Conservation (phyloP, 2,329 filamentous ascomycete species). For the Pyricularia pennisetigena region DNA sequence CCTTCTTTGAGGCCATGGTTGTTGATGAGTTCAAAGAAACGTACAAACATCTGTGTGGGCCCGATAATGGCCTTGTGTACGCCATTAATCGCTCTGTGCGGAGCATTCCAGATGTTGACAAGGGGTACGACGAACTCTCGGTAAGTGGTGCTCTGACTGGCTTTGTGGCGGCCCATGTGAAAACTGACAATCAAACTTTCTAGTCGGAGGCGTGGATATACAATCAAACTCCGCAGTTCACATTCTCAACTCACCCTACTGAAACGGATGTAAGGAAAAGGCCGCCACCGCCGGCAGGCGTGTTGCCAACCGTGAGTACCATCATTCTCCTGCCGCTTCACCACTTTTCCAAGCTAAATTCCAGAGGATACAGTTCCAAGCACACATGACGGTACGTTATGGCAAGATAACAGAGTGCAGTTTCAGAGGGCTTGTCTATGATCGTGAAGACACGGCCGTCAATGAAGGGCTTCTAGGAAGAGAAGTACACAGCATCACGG, state of each 20-base stretch:
- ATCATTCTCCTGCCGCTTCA: not conserved
- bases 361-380: constrained; percentile 16
- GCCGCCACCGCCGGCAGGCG: constrained; percentile 34
- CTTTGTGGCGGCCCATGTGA: not conserved
- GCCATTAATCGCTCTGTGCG: not conserved
- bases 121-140: constrained; percentile 53
- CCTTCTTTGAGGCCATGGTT: constrained; percentile 36
- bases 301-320: constrained; percentile 33
- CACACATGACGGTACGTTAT: constrained; percentile 27
- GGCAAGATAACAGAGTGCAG: constrained; percentile 22
- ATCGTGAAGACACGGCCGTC: constrained; percentile 6
- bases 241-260: constrained; percentile 52
- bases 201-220: constrained; percentile 68
- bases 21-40: constrained; percentile 17
- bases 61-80: not conserved
- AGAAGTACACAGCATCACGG: constrained; percentile 15
- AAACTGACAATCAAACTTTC: not conserved
- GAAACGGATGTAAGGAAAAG: constrained; percentile 48
- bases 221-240: constrained; percentile 77
- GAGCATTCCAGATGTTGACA: constrained; percentile 40
- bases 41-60: not conserved
- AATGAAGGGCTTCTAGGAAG: constrained; percentile 13
- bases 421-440: constrained; percentile 14
- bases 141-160: constrained; percentile 14
- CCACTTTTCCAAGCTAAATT: not conserved